Evolutionary conservation across 2,329 filamentous ascomycete genomes (phyloP).

Genomic region (Paraphaeosphaeria minitans): DNA sequence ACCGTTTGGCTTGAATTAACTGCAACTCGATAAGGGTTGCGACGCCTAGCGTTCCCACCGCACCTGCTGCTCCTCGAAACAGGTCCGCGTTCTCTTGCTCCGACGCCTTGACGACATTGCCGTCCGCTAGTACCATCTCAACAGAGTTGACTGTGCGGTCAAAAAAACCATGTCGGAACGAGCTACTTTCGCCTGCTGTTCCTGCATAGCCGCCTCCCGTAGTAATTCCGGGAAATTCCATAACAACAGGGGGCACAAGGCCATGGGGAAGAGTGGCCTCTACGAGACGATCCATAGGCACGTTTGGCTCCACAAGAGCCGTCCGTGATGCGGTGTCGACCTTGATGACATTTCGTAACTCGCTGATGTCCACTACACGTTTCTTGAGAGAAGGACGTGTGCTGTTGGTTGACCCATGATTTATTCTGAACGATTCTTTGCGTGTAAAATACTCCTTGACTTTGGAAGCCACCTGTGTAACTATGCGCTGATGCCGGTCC

Average conservation of each 20-base stretch:
- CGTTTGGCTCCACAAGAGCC: conserved; percentile 72
- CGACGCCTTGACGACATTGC: conserved; percentile 61
- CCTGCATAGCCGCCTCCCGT: conserved; percentile 71
- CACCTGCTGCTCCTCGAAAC: conserved; percentile 68
- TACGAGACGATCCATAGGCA: conserved; percentile 69
- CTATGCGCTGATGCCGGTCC: conserved; percentile 51
- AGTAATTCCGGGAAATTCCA: conserved; percentile 76
- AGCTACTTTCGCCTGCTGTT: conserved; percentile 70
- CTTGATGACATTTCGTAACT: conserved; percentile 65
- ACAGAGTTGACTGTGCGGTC: conserved; percentile 65
- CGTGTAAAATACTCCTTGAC: conserved; percentile 58
- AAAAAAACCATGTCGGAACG: conserved; percentile 71
- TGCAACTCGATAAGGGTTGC: conserved; percentile 62
- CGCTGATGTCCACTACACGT: conserved; percentile 67
- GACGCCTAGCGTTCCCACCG: conserved; percentile 70
- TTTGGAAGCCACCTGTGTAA: conserved; percentile 52
- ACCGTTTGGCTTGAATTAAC: conserved; percentile 53
- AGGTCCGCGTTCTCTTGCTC: conserved; percentile 62
- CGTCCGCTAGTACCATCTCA: conserved; percentile 69
- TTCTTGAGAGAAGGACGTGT: conserved; percentile 61
- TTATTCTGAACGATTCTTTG: conserved; percentile 71
- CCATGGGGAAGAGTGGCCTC: conserved; percentile 61
- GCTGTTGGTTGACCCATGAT: conserved; percentile 78
- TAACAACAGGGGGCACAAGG: conserved; percentile 68
- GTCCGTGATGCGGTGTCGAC: conserved; percentile 61